Base-by-base conservation (phyloP, 495 filamentous ascomycete genomes). In the Cladorrhinum samala region DNA sequence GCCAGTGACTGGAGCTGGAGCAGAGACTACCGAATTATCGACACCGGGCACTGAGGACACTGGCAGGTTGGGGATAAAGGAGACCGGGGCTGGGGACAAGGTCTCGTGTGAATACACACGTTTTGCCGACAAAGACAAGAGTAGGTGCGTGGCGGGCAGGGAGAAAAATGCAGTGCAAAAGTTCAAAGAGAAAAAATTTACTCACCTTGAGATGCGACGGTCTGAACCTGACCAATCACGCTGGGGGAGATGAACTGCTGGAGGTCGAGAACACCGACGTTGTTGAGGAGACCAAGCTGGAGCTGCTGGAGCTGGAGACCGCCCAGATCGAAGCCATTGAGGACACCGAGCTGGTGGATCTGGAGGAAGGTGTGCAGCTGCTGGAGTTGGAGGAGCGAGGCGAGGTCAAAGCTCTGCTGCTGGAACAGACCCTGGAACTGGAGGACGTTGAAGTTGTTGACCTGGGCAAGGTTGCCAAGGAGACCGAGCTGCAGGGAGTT, bases 261-360 rank as follows among this genome's bases (percentile, higher is more conserved):
- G 50, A 73, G 53, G 55, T 73, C 62, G 63, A 74, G 58, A 45
- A 60, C 51, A 27, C 69, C 67, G 33, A 74, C 55, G 50, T 64
- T 60, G 53, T 61, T 57, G 52, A 75, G 58, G 46, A 74, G 61
- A 19, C 70, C 70, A 24, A 74, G 59, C 61, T 72, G 58, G 60
- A 74, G 61, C n/a, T 58, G 57, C 58, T 61, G 57, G 18, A 75
- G 61, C 45, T 70, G 60, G 46, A 75, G 65, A n/a, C 53, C 30
- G 53, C 54, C 52, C 42, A 75, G 67, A 57, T 74, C 72, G 53
- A 76, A 73, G 58, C 68, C 64, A 59, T 66, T 56, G 68, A 74
- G 67, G 51, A 76, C 46, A 39, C 73, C 73, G 50, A 71, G 66
- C 56, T 69, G 60, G 55, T 65, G 61, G 52, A 74, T 61, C 56